A percentile compares a stretch with the other conserved stretches of the same genome.
Evolutionary conservation across 1,139 yeast genomes (phyloP).

Genomic region (Kodamaea derodonti): DNA sequence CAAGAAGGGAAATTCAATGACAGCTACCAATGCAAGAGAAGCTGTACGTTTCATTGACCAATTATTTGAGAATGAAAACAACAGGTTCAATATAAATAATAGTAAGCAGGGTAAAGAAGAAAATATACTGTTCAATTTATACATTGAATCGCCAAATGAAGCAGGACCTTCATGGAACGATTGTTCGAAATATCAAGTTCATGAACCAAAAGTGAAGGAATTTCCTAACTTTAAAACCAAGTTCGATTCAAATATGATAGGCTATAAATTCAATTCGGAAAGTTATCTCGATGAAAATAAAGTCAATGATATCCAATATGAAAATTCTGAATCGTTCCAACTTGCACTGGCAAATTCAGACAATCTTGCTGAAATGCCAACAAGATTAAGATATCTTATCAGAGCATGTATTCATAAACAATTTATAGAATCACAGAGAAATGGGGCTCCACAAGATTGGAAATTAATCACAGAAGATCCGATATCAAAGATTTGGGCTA

Average conservation of each 20-base stretch:
- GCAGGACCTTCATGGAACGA: slow-evolving; percentile 48
- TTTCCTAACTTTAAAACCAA: slow-evolving; percentile 43
- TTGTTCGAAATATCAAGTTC: slow-evolving; percentile 41
- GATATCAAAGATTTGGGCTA: slow-evolving; percentile 51
- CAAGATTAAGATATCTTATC: slow-evolving; percentile 44
- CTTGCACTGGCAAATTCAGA: slow-evolving; percentile 27
- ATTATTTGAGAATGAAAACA: slow-evolving; percentile 22
- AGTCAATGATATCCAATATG: slow-evolving; percentile 30
- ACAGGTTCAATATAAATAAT: not conserved
- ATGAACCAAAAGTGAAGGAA: slow-evolving; percentile 43
- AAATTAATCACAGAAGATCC: slow-evolving; percentile 53
- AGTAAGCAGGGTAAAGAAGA: slow-evolving; percentile 9
- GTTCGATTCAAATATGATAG: slow-evolving; percentile 28
- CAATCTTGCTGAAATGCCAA: slow-evolving; percentile 38
- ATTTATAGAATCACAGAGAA: slow-evolving; percentile 27
- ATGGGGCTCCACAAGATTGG: slow-evolving; percentile 36
- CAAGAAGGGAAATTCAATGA: slow-evolving; percentile 51
- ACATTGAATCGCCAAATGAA: slow-evolving; percentile 37
- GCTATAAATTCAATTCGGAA: slow-evolving; percentile 9
- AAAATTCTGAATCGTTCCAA: slow-evolving; percentile 27
- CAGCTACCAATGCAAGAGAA: slow-evolving; percentile 55
- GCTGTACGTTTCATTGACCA: slow-evolving; percentile 52
- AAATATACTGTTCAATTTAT: slow-evolving; percentile 17
- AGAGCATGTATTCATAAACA: slow-evolving; percentile 49
- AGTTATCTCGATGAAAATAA: slow-evolving; percentile 7